Conservation (phyloP, 495 filamentous ascomycete genomes). For the Xylaria palmicola region DNA sequence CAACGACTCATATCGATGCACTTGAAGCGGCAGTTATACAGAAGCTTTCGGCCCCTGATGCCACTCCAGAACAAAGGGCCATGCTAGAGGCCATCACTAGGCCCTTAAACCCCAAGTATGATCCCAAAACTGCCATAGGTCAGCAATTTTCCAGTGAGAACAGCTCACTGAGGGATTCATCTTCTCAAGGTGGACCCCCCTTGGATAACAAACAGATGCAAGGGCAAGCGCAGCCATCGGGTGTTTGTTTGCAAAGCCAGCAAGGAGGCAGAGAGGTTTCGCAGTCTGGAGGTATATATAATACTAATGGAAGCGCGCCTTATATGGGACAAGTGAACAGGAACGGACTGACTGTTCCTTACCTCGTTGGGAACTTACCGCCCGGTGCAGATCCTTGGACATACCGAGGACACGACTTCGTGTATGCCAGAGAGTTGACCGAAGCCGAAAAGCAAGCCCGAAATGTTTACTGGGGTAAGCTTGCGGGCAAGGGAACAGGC, state of each 20-base stretch:
- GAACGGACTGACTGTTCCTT: slow-evolving; percentile 29
- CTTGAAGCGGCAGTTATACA: slow-evolving; percentile 21
- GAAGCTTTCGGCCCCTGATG: slow-evolving; percentile 9
- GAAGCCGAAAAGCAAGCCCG: slow-evolving; percentile 49
- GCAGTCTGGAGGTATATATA: not conserved
- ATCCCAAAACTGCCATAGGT: slow-evolving; percentile 21
- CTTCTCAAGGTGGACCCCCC: not conserved
- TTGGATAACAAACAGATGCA: not conserved
- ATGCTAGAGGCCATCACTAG: slow-evolving; percentile 13
- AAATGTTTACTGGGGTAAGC: slow-evolving; percentile 51
- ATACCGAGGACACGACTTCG: slow-evolving; percentile 38
- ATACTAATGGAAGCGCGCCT: not conserved
- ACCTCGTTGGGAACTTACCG: slow-evolving; percentile 45
- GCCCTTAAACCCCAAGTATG: slow-evolving; percentile 24
- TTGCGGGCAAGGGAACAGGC: slow-evolving; percentile 40
- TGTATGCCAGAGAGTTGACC: slow-evolving; percentile 48
- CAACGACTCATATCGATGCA: slow-evolving; percentile 12
- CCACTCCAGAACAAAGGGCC: slow-evolving; percentile 2
- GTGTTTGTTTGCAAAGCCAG: not conserved
- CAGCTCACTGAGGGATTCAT: slow-evolving; percentile 2
- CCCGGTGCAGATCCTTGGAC: slow-evolving; percentile 34
- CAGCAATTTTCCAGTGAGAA: slow-evolving; percentile 9
- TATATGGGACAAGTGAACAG: not conserved
- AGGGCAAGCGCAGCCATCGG: not conserved
- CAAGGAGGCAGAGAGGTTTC: not conserved